Percentiles rank a stretch among this genome's conserved stretches.
Evolutionary conservation across 495 filamentous ascomycete genomes (phyloP).

Genomic region (Daldinia childiae): DNA sequence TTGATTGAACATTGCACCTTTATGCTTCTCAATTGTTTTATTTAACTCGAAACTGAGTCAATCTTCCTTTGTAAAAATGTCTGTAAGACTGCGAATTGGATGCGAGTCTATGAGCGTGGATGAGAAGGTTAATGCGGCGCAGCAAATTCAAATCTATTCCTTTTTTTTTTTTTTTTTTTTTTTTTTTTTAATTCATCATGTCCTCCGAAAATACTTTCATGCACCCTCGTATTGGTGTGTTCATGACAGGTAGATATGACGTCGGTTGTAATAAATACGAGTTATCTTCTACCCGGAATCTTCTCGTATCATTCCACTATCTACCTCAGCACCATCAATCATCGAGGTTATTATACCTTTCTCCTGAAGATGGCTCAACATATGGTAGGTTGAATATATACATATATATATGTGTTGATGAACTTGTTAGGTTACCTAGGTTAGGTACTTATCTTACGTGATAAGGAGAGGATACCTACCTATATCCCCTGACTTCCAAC

Average conservation of each 20-base stretch:
- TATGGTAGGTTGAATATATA: no score
- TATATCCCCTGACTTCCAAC: constrained; percentile 26
- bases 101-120: not conserved
- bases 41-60: constrained; percentile 15
- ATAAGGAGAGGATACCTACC: not conserved
- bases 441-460: not conserved
- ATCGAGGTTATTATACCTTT: not conserved
- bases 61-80: constrained; percentile 7
- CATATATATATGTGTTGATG: not conserved
- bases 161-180: no score
- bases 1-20: constrained; percentile 31
- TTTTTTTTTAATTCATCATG: no score
- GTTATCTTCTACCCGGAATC: constrained; percentile 4
- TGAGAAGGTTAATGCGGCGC: not conserved
- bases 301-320: constrained; percentile 13
- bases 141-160: no score
- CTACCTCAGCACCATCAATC: constrained; percentile 1
- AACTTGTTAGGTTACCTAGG: not conserved
- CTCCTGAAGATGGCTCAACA: not conserved
- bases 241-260: not conserved
- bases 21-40: constrained; percentile 13
- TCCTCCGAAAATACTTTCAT: not conserved
- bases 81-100: not conserved
- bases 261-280: constrained; percentile 27
- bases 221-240: constrained; percentile 24